Conservation (phyloP, 2,329 filamentous ascomycete genomes). For the Ophiocordyceps sinensis region DNA sequence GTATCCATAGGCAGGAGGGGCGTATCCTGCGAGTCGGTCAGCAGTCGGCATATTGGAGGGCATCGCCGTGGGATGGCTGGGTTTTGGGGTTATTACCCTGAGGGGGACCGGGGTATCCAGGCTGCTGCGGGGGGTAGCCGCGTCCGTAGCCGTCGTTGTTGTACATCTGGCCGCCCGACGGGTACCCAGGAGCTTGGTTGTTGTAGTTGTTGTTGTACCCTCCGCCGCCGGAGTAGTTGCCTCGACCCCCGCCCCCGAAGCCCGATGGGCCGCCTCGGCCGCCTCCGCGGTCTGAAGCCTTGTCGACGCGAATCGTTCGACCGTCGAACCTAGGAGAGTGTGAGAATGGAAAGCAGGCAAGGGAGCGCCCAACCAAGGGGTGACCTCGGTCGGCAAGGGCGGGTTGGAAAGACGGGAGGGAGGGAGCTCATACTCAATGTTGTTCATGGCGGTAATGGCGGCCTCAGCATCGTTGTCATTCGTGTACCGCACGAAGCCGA, state of each 20-base stretch:
- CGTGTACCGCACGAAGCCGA: conserved; percentile 87
- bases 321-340: conserved; percentile 62
- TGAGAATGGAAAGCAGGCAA: neutral
- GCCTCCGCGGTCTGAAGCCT: conserved; percentile 59
- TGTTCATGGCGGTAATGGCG: conserved; percentile 71
- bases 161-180: conserved; percentile 20
- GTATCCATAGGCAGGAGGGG: conserved; percentile 29
- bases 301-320: conserved; percentile 87
- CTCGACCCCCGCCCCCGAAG: conserved; percentile 30
- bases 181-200: conserved; percentile 23
- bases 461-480: conserved; percentile 62
- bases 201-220: conserved; percentile 20
- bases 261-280: conserved; percentile 21
- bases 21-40: conserved; percentile 18
- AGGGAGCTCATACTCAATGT: conserved; percentile 66
- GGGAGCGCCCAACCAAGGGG: neutral
- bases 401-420: conserved; percentile 8
- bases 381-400: neutral
- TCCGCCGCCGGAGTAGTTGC: conserved; percentile 34
- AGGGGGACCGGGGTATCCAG: conserved; percentile 20
- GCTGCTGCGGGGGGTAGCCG: conserved; percentile 20
- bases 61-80: neutral
- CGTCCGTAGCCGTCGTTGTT: conserved; percentile 21
- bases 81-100: conserved; percentile 20
- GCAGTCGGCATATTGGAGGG: neutral